Evolutionary conservation across 345 rosid genomes (phyloP).

Genomic region (Orychophragmus violaceus): DNA sequence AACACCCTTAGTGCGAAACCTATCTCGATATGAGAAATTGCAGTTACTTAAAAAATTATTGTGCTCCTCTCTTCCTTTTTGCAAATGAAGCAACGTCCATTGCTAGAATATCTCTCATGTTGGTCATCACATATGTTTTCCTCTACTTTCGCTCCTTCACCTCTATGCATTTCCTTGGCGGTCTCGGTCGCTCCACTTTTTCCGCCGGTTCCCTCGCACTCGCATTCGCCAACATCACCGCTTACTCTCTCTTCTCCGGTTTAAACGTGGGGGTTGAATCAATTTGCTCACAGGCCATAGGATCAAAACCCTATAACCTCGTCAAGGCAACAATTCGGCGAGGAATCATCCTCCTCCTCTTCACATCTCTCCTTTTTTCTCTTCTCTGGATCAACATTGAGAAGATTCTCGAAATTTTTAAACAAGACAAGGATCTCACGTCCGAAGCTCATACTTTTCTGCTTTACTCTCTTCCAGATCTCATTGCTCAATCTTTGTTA

Average conservation of each 20-base stretch:
- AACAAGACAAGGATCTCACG: constrained; percentile 59
- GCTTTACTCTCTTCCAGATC: constrained; percentile 71
- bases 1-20: too few relatives aligned
- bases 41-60: neutral
- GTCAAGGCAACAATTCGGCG: constrained; percentile 63
- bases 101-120: neutral
- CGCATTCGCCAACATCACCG: constrained; percentile 85
- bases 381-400: constrained; percentile 33
- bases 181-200: constrained; percentile 57
- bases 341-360: constrained; percentile 49
- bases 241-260: constrained; percentile 82
- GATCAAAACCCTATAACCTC: constrained; percentile 50
- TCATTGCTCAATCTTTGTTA: constrained; percentile 62
- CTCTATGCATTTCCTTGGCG: constrained; percentile 73
- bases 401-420: constrained; percentile 46
- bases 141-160: constrained; percentile 77
- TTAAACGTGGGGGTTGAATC: constrained; percentile 89
- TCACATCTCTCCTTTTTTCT: constrained; percentile 56
- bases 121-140: constrained; percentile 26
- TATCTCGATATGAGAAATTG: neutral
- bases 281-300: constrained; percentile 85
- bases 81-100: neutral
- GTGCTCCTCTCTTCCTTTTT: neutral
- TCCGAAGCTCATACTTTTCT: constrained; percentile 58
- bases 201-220: constrained; percentile 86